Evolutionary conservation across 345 rosid genomes (phyloP).

Genomic region (Carallia pectinifolia): DNA sequence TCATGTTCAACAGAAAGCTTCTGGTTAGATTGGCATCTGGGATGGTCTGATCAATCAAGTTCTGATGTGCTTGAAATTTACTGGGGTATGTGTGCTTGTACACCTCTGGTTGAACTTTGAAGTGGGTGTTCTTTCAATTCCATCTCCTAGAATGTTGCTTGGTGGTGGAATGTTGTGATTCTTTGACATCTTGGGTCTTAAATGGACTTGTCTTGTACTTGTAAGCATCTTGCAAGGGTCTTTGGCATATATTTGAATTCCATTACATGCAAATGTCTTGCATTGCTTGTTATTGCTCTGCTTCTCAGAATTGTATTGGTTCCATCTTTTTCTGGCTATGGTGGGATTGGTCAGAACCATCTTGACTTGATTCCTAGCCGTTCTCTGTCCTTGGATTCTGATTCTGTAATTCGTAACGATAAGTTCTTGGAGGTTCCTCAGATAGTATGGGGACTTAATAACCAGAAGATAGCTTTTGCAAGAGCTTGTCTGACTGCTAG

Average conservation of each 20-base stretch:
- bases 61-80: background rate
- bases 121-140: background rate
- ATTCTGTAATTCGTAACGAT: conserved; percentile 44
- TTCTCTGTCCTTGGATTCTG: conserved; percentile 26
- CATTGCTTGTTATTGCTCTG: background rate
- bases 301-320: background rate
- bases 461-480: conserved; percentile 96
- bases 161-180: conserved; percentile 21
- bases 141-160: background rate
- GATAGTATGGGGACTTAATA: conserved; percentile 95
- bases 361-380: conserved; percentile 19
- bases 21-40: background rate
- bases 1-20: background rate
- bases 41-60: background rate
- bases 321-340: background rate
- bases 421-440: conserved; percentile 92
- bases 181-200: background rate
- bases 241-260: conserved; percentile 9
- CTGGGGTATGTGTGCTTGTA: background rate
- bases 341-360: conserved; percentile 3
- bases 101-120: conserved; percentile 1
- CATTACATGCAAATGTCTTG: background rate
- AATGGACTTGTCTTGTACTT: background rate
- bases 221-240: background rate
- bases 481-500: conserved; percentile 93